Base-by-base conservation (phyloP, 2,329 filamentous ascomycete genomes). In the Colletotrichum graminicola region DNA sequence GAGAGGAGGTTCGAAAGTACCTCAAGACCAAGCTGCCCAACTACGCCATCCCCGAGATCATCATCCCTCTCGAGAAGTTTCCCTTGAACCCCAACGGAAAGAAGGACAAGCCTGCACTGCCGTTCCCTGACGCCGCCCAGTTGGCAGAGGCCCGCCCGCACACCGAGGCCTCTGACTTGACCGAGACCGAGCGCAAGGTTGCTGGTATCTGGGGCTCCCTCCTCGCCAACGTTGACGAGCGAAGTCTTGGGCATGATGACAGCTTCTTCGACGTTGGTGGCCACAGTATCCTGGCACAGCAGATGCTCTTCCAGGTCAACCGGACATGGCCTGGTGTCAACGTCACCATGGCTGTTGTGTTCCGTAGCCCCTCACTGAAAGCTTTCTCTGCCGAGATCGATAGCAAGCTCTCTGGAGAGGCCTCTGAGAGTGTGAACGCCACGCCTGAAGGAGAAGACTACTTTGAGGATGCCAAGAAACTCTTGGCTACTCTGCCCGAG, bases 71-170 rank as follows among this genome's bases (percentile, higher is more conserved):
- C 6, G 77, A 87, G 67, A 87, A 89, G 54, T 86, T 93, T 76
- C 91, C 91, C 7, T 80, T 93, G 43, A 93, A 93, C 78, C 92
- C 92, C 21, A 94, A 94, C 75, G 92, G 93, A 75, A 95, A 95
- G 82, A 89, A 95, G 60, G 93, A 96, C 81, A 91, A 90, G 78
- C 92, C 93, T 26, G 90, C 90, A 1, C 83, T 96, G 65, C 93
- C 93, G 0, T 95, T 94, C 86, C 93, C 93, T 0, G 43, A 87
- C 80, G n/a, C 77, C 78, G 60, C 63, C 41, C 47, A 71, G 41
- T 14, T 67, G 49, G 60, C 56, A 26, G 56, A 59, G 36, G 56
- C 54, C 56, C 36, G 39, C 39, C 56, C 39, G 39, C 39, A n/a
- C 56, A 29, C 36, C 23, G 36, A 59, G 56, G 21, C 36, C 21